Evolutionary conservation across 441 rosid species (phyloP).

Genomic region (Omphalea diandra): DNA sequence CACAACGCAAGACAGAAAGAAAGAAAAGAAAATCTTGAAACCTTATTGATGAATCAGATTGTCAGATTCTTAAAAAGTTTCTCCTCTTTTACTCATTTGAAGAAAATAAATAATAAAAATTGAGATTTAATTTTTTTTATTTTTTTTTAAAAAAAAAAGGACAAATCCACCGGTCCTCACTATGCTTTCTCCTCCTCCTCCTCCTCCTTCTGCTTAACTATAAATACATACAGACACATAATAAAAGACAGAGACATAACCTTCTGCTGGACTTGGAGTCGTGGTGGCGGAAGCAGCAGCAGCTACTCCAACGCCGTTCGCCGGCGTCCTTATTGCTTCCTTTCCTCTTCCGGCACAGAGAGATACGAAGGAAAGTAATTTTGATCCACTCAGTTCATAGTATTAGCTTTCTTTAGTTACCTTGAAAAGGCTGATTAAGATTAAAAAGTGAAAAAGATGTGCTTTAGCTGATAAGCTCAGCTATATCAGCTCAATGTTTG

Average conservation of each 20-base stretch:
- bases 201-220: background rate
- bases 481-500: slow-evolving; percentile 26
- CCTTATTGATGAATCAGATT: no score
- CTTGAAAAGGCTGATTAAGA: background rate
- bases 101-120: background rate
- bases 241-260: slow-evolving; percentile 21
- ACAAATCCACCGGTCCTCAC: background rate
- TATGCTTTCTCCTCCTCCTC: slow-evolving; percentile 8
- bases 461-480: background rate
- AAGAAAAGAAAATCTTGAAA: background rate
- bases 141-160: no score
- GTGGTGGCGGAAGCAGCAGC: slow-evolving; percentile 21
- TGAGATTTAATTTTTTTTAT: no score
- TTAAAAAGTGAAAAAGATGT: slow-evolving; percentile 9
- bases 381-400: slow-evolving; percentile 10
- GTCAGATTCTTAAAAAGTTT: background rate
- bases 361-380: background rate
- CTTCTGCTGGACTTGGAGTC: slow-evolving; percentile 40
- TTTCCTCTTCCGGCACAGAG: slow-evolving; percentile 13
- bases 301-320: slow-evolving; percentile 34
- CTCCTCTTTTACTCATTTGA: background rate
- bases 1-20: background rate
- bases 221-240: background rate
- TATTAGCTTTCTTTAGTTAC: background rate
- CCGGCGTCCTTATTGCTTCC: slow-evolving; percentile 40